Evolutionary conservation across 192 early-diverging fungal genomes (phyloP).

Genomic region (Backusella morwellensis): DNA sequence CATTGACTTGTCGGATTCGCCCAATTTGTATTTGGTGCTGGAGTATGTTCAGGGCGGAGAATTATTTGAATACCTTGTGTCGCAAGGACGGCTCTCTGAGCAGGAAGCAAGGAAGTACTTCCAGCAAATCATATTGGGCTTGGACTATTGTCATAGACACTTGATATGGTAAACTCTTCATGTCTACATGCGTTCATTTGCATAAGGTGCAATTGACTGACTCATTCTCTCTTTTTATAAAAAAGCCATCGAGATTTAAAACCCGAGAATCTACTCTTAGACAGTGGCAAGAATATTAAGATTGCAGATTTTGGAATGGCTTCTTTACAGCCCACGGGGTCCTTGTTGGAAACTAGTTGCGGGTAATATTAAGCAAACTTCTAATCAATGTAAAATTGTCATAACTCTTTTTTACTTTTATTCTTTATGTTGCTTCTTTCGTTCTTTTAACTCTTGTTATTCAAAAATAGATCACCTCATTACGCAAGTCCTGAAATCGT

Average conservation of each 20-base stretch:
- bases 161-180: conserved; percentile 57
- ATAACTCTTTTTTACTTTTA: background rate
- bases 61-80: conserved; percentile 69
- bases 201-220: background rate
- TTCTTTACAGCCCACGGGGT: conserved; percentile 40
- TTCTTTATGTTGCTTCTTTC: background rate
- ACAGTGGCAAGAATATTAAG: conserved; percentile 60
- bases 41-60: conserved; percentile 73
- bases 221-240: background rate
- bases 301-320: conserved; percentile 96
- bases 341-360: conserved; percentile 63
- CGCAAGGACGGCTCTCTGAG: conserved; percentile 56
- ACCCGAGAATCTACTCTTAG: conserved; percentile 70
- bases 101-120: conserved; percentile 65
- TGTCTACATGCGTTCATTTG: no score
- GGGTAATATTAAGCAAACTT: conserved; percentile 46
- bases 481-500: conserved; percentile 78
- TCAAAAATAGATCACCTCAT: conserved; percentile 55
- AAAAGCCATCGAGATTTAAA: conserved; percentile 89
- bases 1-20: conserved; percentile 39
- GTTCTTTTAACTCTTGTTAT: background rate
- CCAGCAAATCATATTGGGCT: conserved; percentile 68
- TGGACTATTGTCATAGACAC: conserved; percentile 69
- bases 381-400: background rate
- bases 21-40: conserved; percentile 52